A percentile compares a stretch with the other conserved stretches of the same genome.
Conservation (phyloP, 768 basidiomycete genomes). For the Infundibulicybe gibba region DNA sequence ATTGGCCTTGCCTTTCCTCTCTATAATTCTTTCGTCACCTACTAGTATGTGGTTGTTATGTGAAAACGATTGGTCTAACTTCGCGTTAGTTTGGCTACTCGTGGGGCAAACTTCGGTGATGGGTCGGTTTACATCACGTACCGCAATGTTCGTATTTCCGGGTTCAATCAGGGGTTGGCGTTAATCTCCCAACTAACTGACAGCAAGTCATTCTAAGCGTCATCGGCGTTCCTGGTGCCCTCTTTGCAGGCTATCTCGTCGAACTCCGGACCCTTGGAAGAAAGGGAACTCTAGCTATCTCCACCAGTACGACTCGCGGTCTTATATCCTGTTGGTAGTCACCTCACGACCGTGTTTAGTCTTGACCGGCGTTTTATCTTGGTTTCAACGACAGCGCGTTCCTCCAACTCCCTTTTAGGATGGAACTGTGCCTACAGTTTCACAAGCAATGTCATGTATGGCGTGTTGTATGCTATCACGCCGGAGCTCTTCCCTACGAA, state of each 20-base stretch:
- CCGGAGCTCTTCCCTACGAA: slow-evolving; percentile 72
- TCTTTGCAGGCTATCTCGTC: slow-evolving; percentile 70
- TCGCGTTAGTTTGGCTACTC: slow-evolving; percentile 48
- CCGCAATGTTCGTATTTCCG: slow-evolving; percentile 47
- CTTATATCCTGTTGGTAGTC: slow-evolving; percentile 26
- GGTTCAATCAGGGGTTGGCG: too few relatives aligned
- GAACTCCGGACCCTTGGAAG: slow-evolving; percentile 63
- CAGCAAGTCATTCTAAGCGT: slow-evolving; percentile 70
- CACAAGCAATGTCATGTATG: slow-evolving; percentile 70
- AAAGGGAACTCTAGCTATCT: slow-evolving; percentile 61
- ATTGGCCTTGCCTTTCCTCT: slow-evolving; percentile 78
- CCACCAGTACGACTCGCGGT: slow-evolving; percentile 45
- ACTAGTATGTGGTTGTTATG: slow-evolving; percentile 34
- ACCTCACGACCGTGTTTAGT: slow-evolving; percentile 39
- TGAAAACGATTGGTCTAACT: neutral
- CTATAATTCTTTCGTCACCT: slow-evolving; percentile 55
- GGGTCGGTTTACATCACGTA: slow-evolving; percentile 70
- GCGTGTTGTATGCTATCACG: slow-evolving; percentile 68
- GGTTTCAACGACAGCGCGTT: slow-evolving; percentile 69
- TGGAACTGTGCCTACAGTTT: slow-evolving; percentile 83
- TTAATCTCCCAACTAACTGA: neutral
- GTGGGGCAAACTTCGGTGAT: slow-evolving; percentile 69
- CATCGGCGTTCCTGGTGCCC: slow-evolving; percentile 67
- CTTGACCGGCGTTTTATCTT: slow-evolving; percentile 76
- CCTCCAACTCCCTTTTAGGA: slow-evolving; percentile 62